phyloP scores from a whole-genome alignment of 148 eudicot genomes.

The Amaranthus palmeri region DNA sequence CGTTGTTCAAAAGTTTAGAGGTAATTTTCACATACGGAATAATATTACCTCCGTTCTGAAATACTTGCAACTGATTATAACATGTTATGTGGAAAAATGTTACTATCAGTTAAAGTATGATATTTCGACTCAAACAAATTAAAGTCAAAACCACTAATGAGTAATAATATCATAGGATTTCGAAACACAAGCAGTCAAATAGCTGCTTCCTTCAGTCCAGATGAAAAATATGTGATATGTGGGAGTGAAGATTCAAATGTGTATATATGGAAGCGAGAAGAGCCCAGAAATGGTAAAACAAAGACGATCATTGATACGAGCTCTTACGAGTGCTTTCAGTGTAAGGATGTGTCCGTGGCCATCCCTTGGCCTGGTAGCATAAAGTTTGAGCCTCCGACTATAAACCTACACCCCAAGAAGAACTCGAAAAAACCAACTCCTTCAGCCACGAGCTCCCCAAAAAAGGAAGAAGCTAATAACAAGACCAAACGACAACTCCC shows the following conservation, averaged over 20 bases:
- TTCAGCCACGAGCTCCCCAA: conserved; percentile 39
- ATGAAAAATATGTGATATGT: conserved; percentile 63
- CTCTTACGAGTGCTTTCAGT: conserved; percentile 62
- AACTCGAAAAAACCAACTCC: conserved; percentile 37
- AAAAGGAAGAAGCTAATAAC: conserved; percentile 34
- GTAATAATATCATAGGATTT: conserved; percentile 47
- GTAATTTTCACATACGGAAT: conserved; percentile 24
- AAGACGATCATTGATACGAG: conserved; percentile 32
- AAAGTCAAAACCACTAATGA: background rate
- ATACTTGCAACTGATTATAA: background rate
- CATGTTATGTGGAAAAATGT: background rate
- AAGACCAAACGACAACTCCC: conserved; percentile 48
- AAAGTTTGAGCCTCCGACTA: conserved; percentile 56
- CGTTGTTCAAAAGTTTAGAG: conserved; percentile 67
- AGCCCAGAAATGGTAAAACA: conserved; percentile 39
- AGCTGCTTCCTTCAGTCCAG: conserved; percentile 62
- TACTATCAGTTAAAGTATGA: background rate
- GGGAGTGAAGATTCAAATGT: conserved; percentile 94
- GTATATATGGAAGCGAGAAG: conserved; percentile 80
- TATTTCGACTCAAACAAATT: background rate
- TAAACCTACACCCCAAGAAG: conserved; percentile 54
- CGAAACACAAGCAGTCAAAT: conserved; percentile 91
- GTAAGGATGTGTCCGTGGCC: conserved; percentile 81
- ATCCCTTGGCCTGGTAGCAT: conserved; percentile 73
- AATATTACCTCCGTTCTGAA: background rate